phyloP scores from a whole-genome alignment of 2,329 filamentous ascomycete species.

The Claviceps sp. region DNA sequence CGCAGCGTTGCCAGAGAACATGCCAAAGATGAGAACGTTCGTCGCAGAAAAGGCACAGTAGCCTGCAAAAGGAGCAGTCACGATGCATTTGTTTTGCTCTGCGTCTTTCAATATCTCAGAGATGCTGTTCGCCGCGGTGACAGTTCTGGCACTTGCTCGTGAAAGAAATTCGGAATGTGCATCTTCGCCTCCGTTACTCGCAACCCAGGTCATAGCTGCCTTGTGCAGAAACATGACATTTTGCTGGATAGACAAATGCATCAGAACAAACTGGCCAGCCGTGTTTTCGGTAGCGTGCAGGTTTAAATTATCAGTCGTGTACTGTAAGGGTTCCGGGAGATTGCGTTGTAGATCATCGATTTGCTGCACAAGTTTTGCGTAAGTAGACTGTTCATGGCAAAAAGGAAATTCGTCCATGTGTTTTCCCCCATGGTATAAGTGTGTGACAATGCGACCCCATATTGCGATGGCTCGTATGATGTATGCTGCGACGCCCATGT shows the following conservation, averaged over 20 bases:
- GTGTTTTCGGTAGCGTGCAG: slow-evolving; percentile 73
- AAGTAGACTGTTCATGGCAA: slow-evolving; percentile 73
- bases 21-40: slow-evolving; percentile 85
- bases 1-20: slow-evolving; percentile 70
- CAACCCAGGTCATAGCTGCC: slow-evolving; percentile 64
- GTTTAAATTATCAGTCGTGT: slow-evolving; percentile 69
- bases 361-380: slow-evolving; percentile 55
- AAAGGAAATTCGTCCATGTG: slow-evolving; percentile 63
- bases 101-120: slow-evolving; percentile 72
- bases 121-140: slow-evolving; percentile 75
- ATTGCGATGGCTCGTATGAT: slow-evolving; percentile 73
- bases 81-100: slow-evolving; percentile 51
- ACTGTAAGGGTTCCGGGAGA: slow-evolving; percentile 60
- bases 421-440: slow-evolving; percentile 80
- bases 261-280: slow-evolving; percentile 81
- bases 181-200: slow-evolving; percentile 50
- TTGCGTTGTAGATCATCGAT: slow-evolving; percentile 55
- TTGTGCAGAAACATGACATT: slow-evolving; percentile 82
- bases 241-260: slow-evolving; percentile 84
- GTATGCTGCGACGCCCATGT: slow-evolving; percentile 91
- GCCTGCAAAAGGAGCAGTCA: slow-evolving; percentile 84
- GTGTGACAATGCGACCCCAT: slow-evolving; percentile 83
- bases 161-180: slow-evolving; percentile 68
- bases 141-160: slow-evolving; percentile 60
- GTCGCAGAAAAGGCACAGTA: slow-evolving; percentile 91